Base-by-base conservation (phyloP, 805 yeast genomes). In the Candida nanaspora region DNA sequence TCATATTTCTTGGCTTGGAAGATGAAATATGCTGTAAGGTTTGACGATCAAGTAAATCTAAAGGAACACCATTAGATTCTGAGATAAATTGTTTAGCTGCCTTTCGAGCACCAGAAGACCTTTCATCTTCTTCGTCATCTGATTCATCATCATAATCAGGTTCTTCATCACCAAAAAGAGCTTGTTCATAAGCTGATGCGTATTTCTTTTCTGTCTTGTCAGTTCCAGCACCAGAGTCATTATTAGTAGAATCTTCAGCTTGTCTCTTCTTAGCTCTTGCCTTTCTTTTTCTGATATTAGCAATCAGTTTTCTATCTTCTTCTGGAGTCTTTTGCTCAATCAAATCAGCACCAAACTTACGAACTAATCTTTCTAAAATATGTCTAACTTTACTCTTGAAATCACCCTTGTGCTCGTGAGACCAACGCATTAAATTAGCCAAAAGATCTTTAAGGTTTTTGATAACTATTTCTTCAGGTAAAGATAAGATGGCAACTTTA, bases 401-500 rank as follows among this genome's bases (percentile, higher is more conserved):
- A 57, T 88, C 96, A 37, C 95, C 94, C 55, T 87, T 86, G 63
- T 91, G 97, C 59, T 89, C 97, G 59, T 87, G 93, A 33, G 96
- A 86, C 93, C 97, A 89, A 46, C 80, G 78, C 75, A 93, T 70
- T 53, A 93, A 72, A 52, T 85, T 82, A 21, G 74, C 69, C 40
- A 93, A 66, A 39, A 93, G 64, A 10, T 75, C 80, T 27, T 70
- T 70, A 52, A 91, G 73, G 50, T 81, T 80, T 8, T 79, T 72
- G 49, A 72, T 74, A 41, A 93, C 78, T 49, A 80, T 56, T 19
- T 85, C 95, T 45, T 76, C 83, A 13, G 96, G 95, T 41, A 93
- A 72, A 16, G 87, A 76, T 46, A 89, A 70, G 11, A 86, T 81
- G 50, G 91, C 86, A 38, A 91, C 91, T 62, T 91, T 93, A 38